Conservation (phyloP, 1,284 basidiomycete genomes). For the Somion occarium region DNA sequence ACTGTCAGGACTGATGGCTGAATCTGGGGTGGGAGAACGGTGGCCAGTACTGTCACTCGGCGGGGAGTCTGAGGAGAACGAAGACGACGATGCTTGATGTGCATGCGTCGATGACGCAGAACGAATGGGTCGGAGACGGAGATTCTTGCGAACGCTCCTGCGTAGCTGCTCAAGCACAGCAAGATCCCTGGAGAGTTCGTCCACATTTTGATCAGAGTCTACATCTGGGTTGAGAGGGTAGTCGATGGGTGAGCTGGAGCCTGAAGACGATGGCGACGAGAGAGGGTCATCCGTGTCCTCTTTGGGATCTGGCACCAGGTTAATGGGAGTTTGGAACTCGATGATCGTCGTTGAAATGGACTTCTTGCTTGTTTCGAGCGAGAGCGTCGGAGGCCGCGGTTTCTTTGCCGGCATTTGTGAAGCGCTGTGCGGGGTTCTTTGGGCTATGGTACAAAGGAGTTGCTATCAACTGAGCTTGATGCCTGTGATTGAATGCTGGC, state of each 20-base stretch:
- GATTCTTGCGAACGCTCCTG: conserved; percentile 65
- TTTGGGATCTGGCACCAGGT: conserved; percentile 13
- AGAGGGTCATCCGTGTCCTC: conserved; percentile 24
- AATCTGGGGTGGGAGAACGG: conserved; percentile 42
- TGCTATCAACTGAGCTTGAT: too few relatives aligned
- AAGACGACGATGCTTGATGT: conserved; percentile 12
- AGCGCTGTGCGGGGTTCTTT: not conserved
- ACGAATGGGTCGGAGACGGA: conserved; percentile 69
- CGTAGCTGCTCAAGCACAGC: conserved; percentile 63
- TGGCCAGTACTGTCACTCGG: conserved; percentile 25
- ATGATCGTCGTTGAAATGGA: conserved; percentile 29
- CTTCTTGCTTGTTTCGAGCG: conserved; percentile 27
- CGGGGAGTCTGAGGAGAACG: conserved; percentile 28
- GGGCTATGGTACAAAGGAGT: not conserved
- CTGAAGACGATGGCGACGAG: conserved; percentile 31
- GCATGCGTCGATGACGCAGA: conserved; percentile 30
- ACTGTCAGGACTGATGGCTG: conserved; percentile 43
- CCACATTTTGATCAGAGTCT: conserved; percentile 28
- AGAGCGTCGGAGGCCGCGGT: conserved; percentile 33
- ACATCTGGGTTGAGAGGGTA: conserved; percentile 22
- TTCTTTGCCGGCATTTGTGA: conserved; percentile 21
- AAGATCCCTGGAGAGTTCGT: conserved; percentile 61
- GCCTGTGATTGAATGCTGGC: not conserved
- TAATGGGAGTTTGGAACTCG: conserved; percentile 32
- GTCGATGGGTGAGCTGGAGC: conserved; percentile 21